phyloP scores from a whole-genome alignment of 768 basidiomycete genomes.

The Austroboletus eburneus region DNA sequence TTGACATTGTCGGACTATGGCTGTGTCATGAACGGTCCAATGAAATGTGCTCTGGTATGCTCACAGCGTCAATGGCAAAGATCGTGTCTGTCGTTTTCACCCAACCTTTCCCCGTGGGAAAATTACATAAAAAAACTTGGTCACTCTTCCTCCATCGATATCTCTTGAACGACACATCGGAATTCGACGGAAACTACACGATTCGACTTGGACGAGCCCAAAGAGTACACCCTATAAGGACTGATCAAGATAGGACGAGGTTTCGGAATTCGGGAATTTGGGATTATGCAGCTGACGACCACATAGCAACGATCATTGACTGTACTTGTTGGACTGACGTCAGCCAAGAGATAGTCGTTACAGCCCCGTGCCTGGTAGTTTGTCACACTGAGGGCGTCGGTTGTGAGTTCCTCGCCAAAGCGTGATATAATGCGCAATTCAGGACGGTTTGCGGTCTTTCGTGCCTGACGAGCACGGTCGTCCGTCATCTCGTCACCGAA shows the following conservation, averaged over 20 bases:
- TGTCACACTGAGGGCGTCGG: conserved; percentile 76
- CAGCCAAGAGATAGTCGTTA: conserved; percentile 82
- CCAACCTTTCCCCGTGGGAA: no score
- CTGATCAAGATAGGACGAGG: no score
- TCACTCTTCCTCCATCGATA: no score
- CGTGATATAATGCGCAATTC: conserved; percentile 90
- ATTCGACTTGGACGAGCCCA: no score
- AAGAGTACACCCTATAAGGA: no score
- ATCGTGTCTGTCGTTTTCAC: no score
- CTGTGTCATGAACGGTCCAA: no score
- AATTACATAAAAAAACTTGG: no score
- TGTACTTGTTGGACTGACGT: conserved; percentile 31
- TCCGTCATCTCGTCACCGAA: conserved; percentile 63
- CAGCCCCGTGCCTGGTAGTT: conserved; percentile 84
- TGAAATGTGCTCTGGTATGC: conserved; percentile 1
- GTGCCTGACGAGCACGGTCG: conserved; percentile 68
- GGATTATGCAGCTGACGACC: conserved; percentile 78
- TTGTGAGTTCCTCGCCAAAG: conserved; percentile 80
- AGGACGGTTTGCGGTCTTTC: conserved; percentile 86
- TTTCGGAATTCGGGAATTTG: no score
- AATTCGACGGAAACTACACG: no score
- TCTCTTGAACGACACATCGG: no score
- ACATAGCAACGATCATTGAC: conserved; percentile 57
- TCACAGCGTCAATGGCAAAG: conserved; percentile 44
- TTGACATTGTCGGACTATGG: conserved; percentile 6